Conservation (phyloP, 2,329 filamentous ascomycete genomes). For the Rhinocladiella similis region DNA sequence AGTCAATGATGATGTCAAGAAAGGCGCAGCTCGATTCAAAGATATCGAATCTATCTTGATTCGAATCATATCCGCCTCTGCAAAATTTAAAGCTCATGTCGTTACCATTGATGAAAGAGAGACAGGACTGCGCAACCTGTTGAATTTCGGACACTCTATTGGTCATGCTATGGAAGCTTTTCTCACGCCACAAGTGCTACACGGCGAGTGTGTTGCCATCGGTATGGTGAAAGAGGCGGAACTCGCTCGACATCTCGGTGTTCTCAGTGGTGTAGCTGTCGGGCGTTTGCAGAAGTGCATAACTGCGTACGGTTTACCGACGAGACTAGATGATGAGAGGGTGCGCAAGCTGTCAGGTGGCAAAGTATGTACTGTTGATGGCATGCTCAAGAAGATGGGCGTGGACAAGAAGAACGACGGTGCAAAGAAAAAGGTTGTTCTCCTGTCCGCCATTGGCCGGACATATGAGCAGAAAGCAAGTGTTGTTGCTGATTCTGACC, state of each 20-base stretch:
- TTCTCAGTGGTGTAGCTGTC: slow-evolving; percentile 82
- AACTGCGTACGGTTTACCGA: slow-evolving; percentile 87
- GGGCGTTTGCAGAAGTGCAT: slow-evolving; percentile 90
- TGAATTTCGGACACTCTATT: slow-evolving; percentile 98
- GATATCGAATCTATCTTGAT: slow-evolving; percentile 71
- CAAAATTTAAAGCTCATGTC: slow-evolving; percentile 90
- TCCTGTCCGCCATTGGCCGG: slow-evolving; percentile 85
- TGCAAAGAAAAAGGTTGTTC: slow-evolving; percentile 90
- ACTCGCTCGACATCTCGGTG: slow-evolving; percentile 81
- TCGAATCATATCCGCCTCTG: slow-evolving; percentile 82
- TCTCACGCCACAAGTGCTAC: slow-evolving; percentile 88
- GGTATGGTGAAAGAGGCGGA: slow-evolving; percentile 99
- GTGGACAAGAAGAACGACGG: slow-evolving; percentile 99
- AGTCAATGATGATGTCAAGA: slow-evolving; percentile 61
- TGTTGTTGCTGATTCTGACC: slow-evolving; percentile 81
- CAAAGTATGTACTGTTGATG: slow-evolving; percentile 83
- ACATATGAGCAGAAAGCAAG: slow-evolving; percentile 86
- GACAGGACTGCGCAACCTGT: slow-evolving; percentile 85
- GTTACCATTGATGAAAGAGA: slow-evolving; percentile 94
- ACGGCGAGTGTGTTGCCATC: slow-evolving; percentile 93
- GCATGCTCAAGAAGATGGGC: slow-evolving; percentile 87
- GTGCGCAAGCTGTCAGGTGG: slow-evolving; percentile 80
- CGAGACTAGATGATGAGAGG: slow-evolving; percentile 77
- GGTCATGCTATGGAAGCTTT: slow-evolving; percentile 96
- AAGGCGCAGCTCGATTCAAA: slow-evolving; percentile 62